Evolutionary conservation across 805 yeast species (phyloP).

Genomic region (Grigorovia jiainica): DNA sequence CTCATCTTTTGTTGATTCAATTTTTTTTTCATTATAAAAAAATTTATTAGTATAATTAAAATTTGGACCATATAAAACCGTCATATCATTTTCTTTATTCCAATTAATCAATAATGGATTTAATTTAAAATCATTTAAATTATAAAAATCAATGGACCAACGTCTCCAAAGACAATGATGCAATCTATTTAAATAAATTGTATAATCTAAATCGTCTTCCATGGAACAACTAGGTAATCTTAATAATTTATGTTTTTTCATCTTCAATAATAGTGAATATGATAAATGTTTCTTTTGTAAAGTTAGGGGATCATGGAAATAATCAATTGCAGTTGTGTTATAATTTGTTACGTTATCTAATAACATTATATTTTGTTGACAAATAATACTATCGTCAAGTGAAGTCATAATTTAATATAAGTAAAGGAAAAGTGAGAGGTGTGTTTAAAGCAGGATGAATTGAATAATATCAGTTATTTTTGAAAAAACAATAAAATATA

Average conservation of each 20-base stretch:
- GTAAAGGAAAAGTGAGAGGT: no score
- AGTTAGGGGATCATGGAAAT: conserved; percentile 19
- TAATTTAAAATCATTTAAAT: conserved; percentile 47
- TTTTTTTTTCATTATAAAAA: neutral
- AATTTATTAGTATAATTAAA: conserved; percentile 6
- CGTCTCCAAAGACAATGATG: conserved; percentile 92
- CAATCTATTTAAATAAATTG: conserved; percentile 36
- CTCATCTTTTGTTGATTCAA: neutral
- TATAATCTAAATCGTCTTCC: conserved; percentile 24
- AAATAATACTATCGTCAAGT: conserved; percentile 25
- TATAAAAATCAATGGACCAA: conserved; percentile 75
- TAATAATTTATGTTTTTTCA: conserved; percentile 20
- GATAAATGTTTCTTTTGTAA: conserved; percentile 11
- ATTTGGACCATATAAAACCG: conserved; percentile 90
- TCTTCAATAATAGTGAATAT: conserved; percentile 14
- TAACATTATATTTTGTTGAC: conserved; percentile 22
- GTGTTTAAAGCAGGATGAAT: neutral
- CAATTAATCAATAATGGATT: conserved; percentile 84
- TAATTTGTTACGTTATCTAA: conserved; percentile 28
- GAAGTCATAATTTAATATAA: no score
- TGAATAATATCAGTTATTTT: neutral
- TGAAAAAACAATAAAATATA: neutral
- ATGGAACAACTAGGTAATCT: conserved; percentile 29
- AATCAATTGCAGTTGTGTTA: conserved; percentile 22
- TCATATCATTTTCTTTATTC: conserved; percentile 90